A percentile compares a stretch with the other conserved stretches of the same genome.
Evolutionary conservation across 371 early-diverging fungal species (phyloP).

Genomic region (Apophysomyces variabilis): DNA sequence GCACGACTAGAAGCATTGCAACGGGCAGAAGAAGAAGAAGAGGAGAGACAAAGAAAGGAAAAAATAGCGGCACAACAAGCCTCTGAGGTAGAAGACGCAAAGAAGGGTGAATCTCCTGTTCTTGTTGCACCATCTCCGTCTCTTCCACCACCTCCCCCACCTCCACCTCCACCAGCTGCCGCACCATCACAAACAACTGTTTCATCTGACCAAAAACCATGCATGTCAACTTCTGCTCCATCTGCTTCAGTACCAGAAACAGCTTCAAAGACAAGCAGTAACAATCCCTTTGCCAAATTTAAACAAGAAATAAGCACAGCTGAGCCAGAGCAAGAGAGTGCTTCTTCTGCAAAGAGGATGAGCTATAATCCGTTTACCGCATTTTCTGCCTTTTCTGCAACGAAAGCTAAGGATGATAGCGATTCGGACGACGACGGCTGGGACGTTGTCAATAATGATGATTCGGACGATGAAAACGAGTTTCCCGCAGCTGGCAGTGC

Average conservation of each 20-base stretch:
- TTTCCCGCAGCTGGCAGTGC: slow-evolving; percentile 60
- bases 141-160: slow-evolving; percentile 11
- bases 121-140: not conserved
- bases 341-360: slow-evolving; percentile 39
- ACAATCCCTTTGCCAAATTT: slow-evolving; percentile 56
- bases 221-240: slow-evolving; percentile 8
- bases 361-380: slow-evolving; percentile 61
- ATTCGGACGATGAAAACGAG: slow-evolving; percentile 48
- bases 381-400: slow-evolving; percentile 52
- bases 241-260: not conserved
- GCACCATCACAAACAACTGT: not conserved
- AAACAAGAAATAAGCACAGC: slow-evolving; percentile 14
- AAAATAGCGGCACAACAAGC: slow-evolving; percentile 12
- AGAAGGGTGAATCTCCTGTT: slow-evolving; percentile 25
- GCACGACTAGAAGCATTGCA: slow-evolving; percentile 43
- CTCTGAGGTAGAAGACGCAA: not conserved
- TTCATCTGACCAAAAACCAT: not conserved
- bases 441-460: slow-evolving; percentile 42
- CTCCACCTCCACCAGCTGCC: slow-evolving; percentile 16
- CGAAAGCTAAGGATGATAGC: slow-evolving; percentile 33
- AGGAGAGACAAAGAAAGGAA: slow-evolving; percentile 20
- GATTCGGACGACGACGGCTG: slow-evolving; percentile 45
- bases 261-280: slow-evolving; percentile 30
- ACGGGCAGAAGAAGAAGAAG: slow-evolving; percentile 44
- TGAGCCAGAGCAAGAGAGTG: slow-evolving; percentile 16